These are phyloP conservation scores for Silene latifolia DNA, from an alignment of 148 eudicot species.

Conservation along the genomic window DNA sequence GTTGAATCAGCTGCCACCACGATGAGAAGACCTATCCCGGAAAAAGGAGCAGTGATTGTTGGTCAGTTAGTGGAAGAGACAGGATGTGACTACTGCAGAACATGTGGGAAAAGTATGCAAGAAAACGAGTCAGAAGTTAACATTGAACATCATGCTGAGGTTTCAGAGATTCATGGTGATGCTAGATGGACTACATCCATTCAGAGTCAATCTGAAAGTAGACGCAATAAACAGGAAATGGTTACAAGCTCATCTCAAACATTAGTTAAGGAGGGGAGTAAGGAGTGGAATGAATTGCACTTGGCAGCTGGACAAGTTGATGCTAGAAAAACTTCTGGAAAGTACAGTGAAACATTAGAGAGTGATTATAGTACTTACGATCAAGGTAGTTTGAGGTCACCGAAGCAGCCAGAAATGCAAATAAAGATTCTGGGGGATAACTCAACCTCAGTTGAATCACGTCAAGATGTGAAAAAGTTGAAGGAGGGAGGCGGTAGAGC, in stretches of 20 bases:
- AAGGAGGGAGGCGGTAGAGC: conserved; percentile 18
- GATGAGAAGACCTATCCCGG: conserved; percentile 24
- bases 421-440: conserved; percentile 32
- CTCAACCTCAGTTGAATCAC: conserved; percentile 24
- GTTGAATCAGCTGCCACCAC: conserved; percentile 27
- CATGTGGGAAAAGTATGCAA: conserved; percentile 29
- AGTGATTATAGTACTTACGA: conserved; percentile 18
- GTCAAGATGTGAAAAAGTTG: conserved; percentile 24
- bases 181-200: conserved; percentile 21
- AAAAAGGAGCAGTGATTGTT: conserved; percentile 19
- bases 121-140: conserved; percentile 28
- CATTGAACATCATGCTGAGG: conserved; percentile 26
- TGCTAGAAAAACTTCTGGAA: conserved; percentile 26
- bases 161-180: conserved; percentile 32
- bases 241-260: conserved; percentile 26
- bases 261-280: conserved; percentile 27
- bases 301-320: conserved; percentile 25
- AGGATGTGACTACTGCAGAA: conserved; percentile 33
- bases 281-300: conserved; percentile 28
- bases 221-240: conserved; percentile 29
- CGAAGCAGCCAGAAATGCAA: conserved; percentile 30
- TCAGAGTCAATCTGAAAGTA: conserved; percentile 33
- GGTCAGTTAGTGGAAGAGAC: conserved; percentile 28
- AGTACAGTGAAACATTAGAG: conserved; percentile 25
- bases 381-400: conserved; percentile 26